These are phyloP conservation scores for Ananas comosus DNA, from an alignment of 176 grass and related monocot species.

Conservation along the genomic window DNA sequence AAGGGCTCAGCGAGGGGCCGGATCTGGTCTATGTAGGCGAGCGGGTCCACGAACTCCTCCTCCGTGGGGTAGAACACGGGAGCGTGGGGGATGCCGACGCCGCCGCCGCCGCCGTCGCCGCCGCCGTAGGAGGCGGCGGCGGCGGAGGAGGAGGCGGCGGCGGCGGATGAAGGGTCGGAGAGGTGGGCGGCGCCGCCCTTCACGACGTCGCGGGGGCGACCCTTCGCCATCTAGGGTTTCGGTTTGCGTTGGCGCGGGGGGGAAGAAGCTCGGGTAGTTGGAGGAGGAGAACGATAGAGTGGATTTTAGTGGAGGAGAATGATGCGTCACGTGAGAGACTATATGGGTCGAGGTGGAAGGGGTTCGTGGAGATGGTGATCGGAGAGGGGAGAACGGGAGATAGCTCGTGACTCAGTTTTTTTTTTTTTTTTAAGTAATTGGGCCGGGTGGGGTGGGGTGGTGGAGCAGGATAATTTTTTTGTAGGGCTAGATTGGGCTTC, in stretches of 20 bases:
- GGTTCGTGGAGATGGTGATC: too few relatives aligned
- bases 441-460: too few relatives aligned
- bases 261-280: neutral
- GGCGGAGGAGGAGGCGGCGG: slow-evolving; percentile 4
- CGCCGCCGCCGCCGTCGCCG: neutral
- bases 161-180: neutral
- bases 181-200: slow-evolving; percentile 11
- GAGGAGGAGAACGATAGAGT: neutral
- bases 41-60: slow-evolving; percentile 69
- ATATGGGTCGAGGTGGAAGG: too few relatives aligned
- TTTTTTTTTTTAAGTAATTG: too few relatives aligned
- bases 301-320: neutral
- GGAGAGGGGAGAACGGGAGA: too few relatives aligned
- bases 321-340: too few relatives aligned
- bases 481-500: too few relatives aligned
- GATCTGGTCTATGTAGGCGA: slow-evolving; percentile 53
- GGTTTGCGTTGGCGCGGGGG: neutral
- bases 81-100: slow-evolving; percentile 27
- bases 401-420: too few relatives aligned
- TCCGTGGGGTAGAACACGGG: slow-evolving; percentile 77
- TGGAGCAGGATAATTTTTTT: too few relatives aligned
- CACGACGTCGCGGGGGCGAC: slow-evolving; percentile 22
- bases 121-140: neutral
- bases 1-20: slow-evolving; percentile 68
- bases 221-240: slow-evolving; percentile 13